Evolutionary conservation across 345 rosid genomes (phyloP).

Genomic region (Gossypium raimondii): DNA sequence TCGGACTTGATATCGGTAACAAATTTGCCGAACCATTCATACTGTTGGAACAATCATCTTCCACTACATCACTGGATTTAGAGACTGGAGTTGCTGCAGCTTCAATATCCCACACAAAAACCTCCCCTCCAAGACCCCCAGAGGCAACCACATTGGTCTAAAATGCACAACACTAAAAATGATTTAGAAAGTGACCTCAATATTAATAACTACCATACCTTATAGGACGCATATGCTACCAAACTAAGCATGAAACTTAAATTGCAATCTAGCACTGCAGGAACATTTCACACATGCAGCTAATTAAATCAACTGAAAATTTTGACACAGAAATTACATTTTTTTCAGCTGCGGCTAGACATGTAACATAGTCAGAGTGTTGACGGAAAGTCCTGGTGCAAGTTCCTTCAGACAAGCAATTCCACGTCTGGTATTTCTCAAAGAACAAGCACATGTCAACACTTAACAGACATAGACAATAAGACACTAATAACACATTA

Average conservation of each 20-base stretch:
- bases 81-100: slow-evolving; percentile 75
- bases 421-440: slow-evolving; percentile 60
- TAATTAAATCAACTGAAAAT: slow-evolving; percentile 26
- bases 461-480: slow-evolving; percentile 14
- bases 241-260: slow-evolving; percentile 13
- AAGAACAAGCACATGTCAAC: slow-evolving; percentile 9
- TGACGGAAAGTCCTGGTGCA: slow-evolving; percentile 86
- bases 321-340: slow-evolving; percentile 64
- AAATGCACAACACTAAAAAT: slow-evolving; percentile 53
- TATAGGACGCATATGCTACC: background rate
- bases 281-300: slow-evolving; percentile 27
- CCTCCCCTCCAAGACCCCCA: slow-evolving; percentile 99
- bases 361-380: slow-evolving; percentile 95
- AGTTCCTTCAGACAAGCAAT: slow-evolving; percentile 77
- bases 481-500: slow-evolving; percentile 7
- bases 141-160: slow-evolving; percentile 97
- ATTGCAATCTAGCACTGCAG: slow-evolving; percentile 17
- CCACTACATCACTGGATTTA: slow-evolving; percentile 63
- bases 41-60: slow-evolving; percentile 76
- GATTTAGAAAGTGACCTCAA: slow-evolving; percentile 52
- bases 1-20: slow-evolving; percentile 63
- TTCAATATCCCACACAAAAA: slow-evolving; percentile 98
- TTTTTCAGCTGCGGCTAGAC: slow-evolving; percentile 81
- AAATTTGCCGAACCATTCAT: slow-evolving; percentile 54
- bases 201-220: slow-evolving; percentile 8